Conservation (phyloP, 306 rosid species). For the Cajanus cajan region DNA sequence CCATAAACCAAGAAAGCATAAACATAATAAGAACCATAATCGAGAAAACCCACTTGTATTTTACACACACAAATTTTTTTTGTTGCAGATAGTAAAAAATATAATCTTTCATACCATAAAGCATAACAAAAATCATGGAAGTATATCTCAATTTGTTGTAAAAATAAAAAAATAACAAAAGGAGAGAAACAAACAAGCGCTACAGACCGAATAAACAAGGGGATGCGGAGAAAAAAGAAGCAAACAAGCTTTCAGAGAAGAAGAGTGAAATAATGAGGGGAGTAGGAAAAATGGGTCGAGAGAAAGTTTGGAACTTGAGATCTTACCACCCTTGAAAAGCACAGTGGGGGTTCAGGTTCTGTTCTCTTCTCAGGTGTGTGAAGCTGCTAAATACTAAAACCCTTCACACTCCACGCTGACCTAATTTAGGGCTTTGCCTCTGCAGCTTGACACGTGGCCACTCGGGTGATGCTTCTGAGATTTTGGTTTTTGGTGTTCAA, state of each 20-base stretch:
- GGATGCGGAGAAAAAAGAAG: background rate
- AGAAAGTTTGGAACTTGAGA: slow-evolving; percentile 22
- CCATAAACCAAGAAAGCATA: background rate
- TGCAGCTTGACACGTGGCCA: slow-evolving; percentile 4
- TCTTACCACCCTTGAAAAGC: slow-evolving; percentile 22
- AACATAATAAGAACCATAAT: background rate
- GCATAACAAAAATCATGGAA: background rate
- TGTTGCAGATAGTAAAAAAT: background rate
- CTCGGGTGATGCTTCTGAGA: background rate
- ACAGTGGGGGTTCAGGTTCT: background rate
- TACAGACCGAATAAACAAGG: background rate
- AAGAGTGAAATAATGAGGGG: slow-evolving; percentile 1
- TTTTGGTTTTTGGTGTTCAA: no score
- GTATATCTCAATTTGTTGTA: no score
- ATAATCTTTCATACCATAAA: background rate
- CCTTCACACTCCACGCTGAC: background rate
- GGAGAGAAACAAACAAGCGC: background rate
- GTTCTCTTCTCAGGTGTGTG: background rate
- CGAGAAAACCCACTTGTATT: background rate
- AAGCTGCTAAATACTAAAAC: slow-evolving; percentile 1
- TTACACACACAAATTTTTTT: background rate
- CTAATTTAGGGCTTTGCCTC: slow-evolving; percentile 26
- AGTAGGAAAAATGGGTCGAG: background rate
- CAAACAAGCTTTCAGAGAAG: background rate
- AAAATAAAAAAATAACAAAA: no score